Conservation (phyloP, 306 rosid species). For the Argentina anserina region DNA sequence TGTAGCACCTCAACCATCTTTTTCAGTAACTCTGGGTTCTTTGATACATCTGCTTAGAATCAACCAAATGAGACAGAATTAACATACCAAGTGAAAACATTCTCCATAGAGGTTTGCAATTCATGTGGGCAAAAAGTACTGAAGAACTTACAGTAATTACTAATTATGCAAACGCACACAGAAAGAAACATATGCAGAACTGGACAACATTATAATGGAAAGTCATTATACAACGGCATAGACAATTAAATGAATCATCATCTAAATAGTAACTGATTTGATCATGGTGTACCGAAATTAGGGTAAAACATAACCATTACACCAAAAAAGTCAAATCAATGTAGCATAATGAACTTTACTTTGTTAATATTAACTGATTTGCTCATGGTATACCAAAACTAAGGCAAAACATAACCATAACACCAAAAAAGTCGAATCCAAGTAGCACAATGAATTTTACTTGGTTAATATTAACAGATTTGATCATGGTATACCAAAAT, state of each 20-base stretch:
- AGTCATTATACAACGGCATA: neutral
- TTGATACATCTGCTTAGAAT: constrained; percentile 55
- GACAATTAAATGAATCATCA: neutral
- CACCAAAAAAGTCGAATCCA: neutral
- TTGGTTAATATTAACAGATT: neutral
- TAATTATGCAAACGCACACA: neutral
- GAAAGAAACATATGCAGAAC: neutral
- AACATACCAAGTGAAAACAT: neutral
- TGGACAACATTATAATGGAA: neutral
- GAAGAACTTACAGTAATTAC: too few species aligned
- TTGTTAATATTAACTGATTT: neutral
- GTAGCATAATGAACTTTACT: neutral
- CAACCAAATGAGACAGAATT: constrained; percentile 12
- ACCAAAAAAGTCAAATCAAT: neutral
- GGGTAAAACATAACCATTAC: neutral
- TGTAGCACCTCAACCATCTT: constrained; percentile 58
- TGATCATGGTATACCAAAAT: neutral
- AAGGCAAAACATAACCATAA: neutral
- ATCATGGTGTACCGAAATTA: neutral
- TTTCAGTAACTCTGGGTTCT: constrained; percentile 66
- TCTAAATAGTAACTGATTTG: neutral
- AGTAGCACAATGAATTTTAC: neutral
- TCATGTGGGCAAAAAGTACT: neutral
- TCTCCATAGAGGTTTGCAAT: neutral
- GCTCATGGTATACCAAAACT: neutral